Base-by-base conservation (phyloP, 768 basidiomycete genomes). In the Cystofilobasidium ferigula region DNA sequence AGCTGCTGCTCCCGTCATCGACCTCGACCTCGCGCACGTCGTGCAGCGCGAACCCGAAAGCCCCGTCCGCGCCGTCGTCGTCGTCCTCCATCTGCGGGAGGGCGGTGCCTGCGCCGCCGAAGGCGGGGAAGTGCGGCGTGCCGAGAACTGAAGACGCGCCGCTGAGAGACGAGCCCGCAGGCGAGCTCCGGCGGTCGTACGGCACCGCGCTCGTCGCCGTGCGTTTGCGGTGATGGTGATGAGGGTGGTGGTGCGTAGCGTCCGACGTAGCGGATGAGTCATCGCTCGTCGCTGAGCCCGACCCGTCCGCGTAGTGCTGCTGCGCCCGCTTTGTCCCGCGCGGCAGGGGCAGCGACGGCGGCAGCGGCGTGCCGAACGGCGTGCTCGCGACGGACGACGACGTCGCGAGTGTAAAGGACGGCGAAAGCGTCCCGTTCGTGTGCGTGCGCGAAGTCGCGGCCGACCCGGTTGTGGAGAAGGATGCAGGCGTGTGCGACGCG, bases 341-440 rank as follows among this genome's bases (percentile, higher is more conserved):
- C 20, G 45, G 45, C 3, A 47, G 22, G 13, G 51, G 51, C 13
- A 54, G 51, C 2, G 20, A 12, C 13, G 51, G 18, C 26, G 51
- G 51, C 45, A 47, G 22, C 3, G 45, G 45, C 45, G 45, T 47
- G 14, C 45, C n/a, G 10, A n/a, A 9, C 28, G 59, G 51, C 18
- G 65, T 61, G 22, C 36, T 30, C 7, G 28, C 22, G 14, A 51
- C 62, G 1, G 43, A 32, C 13, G 58, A 38, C 9, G 72, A 70
- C 16, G 71, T 45, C 3, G 57, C n/a, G 14, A 20, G 12, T 24
- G 51, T 10, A 24, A 47, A 47, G 12, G 51, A 3, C 2, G 51
- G 51, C 51, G 51, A 54, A 6, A 18, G 14, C 13, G 51, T 54
- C 4, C 51, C 51, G 51, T 54, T 10, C 51, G 51, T 54, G 13